Percentiles rank a stretch among this genome's conserved stretches.
Evolutionary conservation across 2,329 filamentous ascomycete genomes (phyloP).

Genomic region (Pseudocercospora pini-densiflorae): DNA sequence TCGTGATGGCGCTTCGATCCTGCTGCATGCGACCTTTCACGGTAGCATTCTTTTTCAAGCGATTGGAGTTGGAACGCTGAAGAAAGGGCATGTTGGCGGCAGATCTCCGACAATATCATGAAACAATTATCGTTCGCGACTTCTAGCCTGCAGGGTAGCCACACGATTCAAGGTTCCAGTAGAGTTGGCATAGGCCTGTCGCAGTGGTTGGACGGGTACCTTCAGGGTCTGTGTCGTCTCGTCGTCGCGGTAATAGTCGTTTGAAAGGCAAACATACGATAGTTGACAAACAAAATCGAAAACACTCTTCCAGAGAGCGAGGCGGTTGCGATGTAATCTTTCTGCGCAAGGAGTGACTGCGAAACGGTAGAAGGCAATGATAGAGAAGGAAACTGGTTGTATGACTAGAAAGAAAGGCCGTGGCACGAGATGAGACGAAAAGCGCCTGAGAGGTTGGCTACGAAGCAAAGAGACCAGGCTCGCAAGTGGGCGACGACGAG

Average conservation of each 20-base stretch:
- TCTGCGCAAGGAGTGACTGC: conserved; percentile 6
- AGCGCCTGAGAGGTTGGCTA: conserved; percentile 9
- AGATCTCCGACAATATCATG: conserved; percentile 12
- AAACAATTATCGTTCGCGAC: conserved; percentile 13
- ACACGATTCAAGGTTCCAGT: neutral
- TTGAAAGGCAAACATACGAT: neutral
- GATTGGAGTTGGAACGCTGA: conserved; percentile 15
- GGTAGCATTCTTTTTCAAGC: conserved; percentile 7
- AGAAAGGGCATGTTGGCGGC: conserved; percentile 17
- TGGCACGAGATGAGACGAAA: conserved; percentile 7
- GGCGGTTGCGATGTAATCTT: conserved; percentile 1
- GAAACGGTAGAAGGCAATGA: conserved; percentile 6
- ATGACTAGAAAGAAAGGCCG: neutral
- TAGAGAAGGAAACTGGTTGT: conserved; percentile 7
- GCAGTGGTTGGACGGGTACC: neutral
- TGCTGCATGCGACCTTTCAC: conserved; percentile 1
- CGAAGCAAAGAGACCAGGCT: conserved; percentile 9
- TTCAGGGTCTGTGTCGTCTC: neutral
- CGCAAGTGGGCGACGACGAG: conserved; percentile 13
- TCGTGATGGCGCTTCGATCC: conserved; percentile 4
- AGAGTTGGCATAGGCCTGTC: conserved; percentile 6
- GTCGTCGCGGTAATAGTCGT: neutral
- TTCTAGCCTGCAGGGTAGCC: neutral
- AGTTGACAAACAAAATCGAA: neutral
- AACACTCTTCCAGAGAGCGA: conserved; percentile 11